phyloP scores from a whole-genome alignment of 2,329 filamentous ascomycete genomes.

The Amylocarpus encephaloides region DNA sequence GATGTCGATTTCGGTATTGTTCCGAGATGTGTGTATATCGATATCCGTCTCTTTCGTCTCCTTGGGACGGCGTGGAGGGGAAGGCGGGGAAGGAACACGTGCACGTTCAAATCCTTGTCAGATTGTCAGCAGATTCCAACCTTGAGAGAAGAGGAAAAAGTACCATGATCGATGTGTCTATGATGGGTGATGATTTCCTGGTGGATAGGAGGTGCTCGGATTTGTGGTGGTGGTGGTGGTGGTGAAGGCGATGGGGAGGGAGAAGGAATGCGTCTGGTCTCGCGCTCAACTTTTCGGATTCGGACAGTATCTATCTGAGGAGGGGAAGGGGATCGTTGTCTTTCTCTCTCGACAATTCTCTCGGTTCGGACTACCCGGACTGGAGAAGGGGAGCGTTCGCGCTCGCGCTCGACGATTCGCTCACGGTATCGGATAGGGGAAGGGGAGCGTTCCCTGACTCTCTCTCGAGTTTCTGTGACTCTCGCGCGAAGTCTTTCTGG shows the following conservation, averaged over 20 bases:
- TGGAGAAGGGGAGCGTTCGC: constrained; percentile 11
- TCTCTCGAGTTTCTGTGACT: constrained; percentile 28
- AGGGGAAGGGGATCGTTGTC: constrained; percentile 26
- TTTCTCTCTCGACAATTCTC: constrained; percentile 25
- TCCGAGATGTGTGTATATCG: constrained; percentile 50
- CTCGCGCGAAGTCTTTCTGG: constrained; percentile 26
- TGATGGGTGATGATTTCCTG: constrained; percentile 80
- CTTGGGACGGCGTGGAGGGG: constrained; percentile 25
- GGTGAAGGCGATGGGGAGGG: constrained; percentile 25
- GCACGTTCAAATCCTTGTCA: constrained; percentile 27
- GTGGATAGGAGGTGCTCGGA: constrained; percentile 73
- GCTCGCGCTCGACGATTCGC: constrained; percentile 10
- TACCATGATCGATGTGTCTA: constrained; percentile 80
- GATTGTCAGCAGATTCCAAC: constrained; percentile 11
- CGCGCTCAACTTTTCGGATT: constrained; percentile 24
- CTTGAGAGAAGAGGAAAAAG: constrained; percentile 26
- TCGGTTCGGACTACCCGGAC: constrained; percentile 18
- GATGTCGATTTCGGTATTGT: constrained; percentile 54
- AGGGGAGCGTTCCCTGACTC: constrained; percentile 25
- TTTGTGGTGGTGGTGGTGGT: constrained; percentile 30
- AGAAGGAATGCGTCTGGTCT: constrained; percentile 11
- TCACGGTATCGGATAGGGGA: constrained; percentile 21
- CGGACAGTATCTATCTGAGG: constrained; percentile 25
- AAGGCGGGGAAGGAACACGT: constrained; percentile 22
- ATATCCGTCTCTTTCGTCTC: constrained; percentile 48